Percentiles rank a stretch among this genome's conserved stretches.
phyloP scores from a whole-genome alignment of 2,329 filamentous ascomycete species.

The Apiospora rasikravindrae region DNA sequence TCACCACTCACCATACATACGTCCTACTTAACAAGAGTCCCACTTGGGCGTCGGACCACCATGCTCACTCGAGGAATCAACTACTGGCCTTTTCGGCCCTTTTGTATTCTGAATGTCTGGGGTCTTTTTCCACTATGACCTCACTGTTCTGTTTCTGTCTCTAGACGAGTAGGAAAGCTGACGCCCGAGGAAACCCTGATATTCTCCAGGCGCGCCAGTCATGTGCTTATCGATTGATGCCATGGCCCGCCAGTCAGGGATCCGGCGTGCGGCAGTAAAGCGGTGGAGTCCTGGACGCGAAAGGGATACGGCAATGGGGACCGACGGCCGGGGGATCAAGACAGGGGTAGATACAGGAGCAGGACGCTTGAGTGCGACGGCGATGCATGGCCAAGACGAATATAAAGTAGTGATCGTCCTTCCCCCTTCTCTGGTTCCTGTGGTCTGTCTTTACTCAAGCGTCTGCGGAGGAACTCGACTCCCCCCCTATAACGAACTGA shows the following conservation, averaged over 20 bases:
- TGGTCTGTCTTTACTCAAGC: not conserved
- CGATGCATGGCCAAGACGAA: not conserved
- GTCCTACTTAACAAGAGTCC: not conserved
- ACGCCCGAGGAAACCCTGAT: not conserved
- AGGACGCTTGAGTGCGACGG: not conserved
- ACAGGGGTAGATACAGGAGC: not conserved
- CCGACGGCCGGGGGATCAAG: not conserved
- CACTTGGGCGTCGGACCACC: not conserved
- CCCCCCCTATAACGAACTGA: not conserved
- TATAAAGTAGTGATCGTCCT: constrained; percentile 9
- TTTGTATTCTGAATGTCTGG: not conserved
- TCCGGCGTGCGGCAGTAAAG: not conserved
- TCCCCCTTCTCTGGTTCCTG: not conserved
- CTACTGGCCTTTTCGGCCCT: constrained; percentile 3
- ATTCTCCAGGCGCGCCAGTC: not conserved
- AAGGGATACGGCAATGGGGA: not conserved
- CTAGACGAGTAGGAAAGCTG: not conserved
- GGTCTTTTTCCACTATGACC: not conserved
- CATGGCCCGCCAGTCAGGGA: not conserved
- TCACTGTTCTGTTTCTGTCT: not conserved
- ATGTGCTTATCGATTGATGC: not conserved
- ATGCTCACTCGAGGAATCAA: not conserved
- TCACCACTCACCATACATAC: not conserved
- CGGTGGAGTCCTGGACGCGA: not conserved
- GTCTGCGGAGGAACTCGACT: not conserved